Conservation (phyloP, 2,329 filamentous ascomycete genomes). For the Cryphonectria japonica region DNA sequence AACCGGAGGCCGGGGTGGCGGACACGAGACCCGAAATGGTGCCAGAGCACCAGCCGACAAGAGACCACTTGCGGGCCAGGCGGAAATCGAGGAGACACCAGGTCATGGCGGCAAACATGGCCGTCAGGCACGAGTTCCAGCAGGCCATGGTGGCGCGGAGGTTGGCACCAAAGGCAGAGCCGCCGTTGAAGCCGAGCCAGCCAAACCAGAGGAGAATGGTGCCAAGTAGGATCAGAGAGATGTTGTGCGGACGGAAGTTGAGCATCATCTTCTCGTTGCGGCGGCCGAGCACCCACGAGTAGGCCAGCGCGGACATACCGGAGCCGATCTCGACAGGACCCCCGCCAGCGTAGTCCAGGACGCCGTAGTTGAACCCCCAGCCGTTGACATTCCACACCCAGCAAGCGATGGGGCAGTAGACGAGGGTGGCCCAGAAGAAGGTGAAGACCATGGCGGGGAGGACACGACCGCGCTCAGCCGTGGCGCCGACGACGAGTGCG, state of each 20-base stretch:
- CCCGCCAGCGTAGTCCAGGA: constrained; percentile 94
- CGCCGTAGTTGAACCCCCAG: constrained; percentile 89
- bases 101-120: constrained; percentile 87
- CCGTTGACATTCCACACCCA: constrained; percentile 97
- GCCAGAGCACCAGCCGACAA: constrained; percentile 74
- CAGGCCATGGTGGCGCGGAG: constrained; percentile 93
- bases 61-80: constrained; percentile 89
- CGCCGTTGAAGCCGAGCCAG: constrained; percentile 98
- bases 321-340: constrained; percentile 97
- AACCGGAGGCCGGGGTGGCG: constrained; percentile 70
- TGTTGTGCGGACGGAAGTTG: constrained; percentile 99
- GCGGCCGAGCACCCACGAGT: constrained; percentile 92
- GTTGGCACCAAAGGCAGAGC: constrained; percentile 91
- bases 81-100: constrained; percentile 97
- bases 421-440: constrained; percentile 95
- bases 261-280: constrained; percentile 99
- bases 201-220: constrained; percentile 98
- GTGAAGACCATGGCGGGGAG: constrained; percentile 93
- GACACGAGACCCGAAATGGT: constrained; percentile 73
- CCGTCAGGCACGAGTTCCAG: constrained; percentile 96
- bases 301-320: constrained; percentile 89
- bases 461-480: constrained; percentile 91
- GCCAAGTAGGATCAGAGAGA: constrained; percentile 93
- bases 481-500: constrained; percentile 87
- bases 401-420: constrained; percentile 95